Evolutionary conservation across 345 rosid species (phyloP).

Genomic region (Gossypium thurberi): DNA sequence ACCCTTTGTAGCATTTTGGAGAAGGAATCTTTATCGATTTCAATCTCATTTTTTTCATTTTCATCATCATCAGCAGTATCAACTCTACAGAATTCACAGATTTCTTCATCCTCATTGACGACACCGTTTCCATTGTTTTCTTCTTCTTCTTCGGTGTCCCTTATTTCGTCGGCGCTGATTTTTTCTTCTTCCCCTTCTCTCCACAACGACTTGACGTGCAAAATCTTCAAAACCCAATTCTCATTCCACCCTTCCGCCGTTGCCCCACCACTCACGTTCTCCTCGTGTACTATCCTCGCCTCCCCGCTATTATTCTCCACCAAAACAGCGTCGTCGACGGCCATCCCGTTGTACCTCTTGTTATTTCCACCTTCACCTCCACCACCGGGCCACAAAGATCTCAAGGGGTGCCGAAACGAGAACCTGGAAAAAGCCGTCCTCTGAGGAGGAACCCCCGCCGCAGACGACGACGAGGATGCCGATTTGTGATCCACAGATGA

Average conservation of each 20-base stretch:
- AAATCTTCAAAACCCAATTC: slow-evolving; percentile 89
- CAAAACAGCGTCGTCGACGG: slow-evolving; percentile 51
- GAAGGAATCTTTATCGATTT: slow-evolving; percentile 64
- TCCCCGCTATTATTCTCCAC: slow-evolving; percentile 35
- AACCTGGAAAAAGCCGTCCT: slow-evolving; percentile 11
- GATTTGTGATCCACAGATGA: slow-evolving; percentile 8
- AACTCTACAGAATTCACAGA: slow-evolving; percentile 46
- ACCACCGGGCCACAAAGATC: slow-evolving; percentile 17
- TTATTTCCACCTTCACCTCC: slow-evolving; percentile 24
- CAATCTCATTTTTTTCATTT: slow-evolving; percentile 30
- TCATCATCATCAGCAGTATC: slow-evolving; percentile 32
- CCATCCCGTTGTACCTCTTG: slow-evolving; percentile 37
- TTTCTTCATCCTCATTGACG: slow-evolving; percentile 29
- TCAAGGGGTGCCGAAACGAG: slow-evolving; percentile 13
- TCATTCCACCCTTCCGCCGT: slow-evolving; percentile 32
- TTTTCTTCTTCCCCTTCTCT: slow-evolving; percentile 29
- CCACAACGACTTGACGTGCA: slow-evolving; percentile 66
- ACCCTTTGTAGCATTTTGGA: slow-evolving; percentile 61
- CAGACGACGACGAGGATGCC: not conserved
- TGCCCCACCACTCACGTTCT: slow-evolving; percentile 11
- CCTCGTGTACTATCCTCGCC: slow-evolving; percentile 19
- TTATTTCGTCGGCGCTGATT: not conserved
- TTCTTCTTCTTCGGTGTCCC: slow-evolving; percentile 1
- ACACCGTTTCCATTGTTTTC: slow-evolving; percentile 9
- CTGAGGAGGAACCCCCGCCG: slow-evolving; percentile 4